A percentile compares a stretch with the other conserved stretches of the same genome.
Evolutionary conservation across 768 basidiomycete species (phyloP).

Genomic region (Tricholoma hemisulphureum): DNA sequence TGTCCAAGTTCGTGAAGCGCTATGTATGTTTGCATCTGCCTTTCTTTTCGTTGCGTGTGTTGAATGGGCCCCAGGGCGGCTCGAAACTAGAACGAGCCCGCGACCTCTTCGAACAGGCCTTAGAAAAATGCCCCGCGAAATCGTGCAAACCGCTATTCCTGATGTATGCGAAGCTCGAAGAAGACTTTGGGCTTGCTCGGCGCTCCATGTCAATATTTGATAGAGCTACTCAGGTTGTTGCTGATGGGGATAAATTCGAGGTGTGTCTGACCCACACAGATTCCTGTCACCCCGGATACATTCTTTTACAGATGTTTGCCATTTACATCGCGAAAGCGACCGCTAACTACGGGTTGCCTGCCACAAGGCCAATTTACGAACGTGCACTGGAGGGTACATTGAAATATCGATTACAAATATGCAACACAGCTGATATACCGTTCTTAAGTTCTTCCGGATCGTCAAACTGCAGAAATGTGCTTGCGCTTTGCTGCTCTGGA

Average conservation of each 20-base stretch:
- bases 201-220: constrained; percentile 96
- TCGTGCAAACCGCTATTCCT: constrained; percentile 93
- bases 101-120: constrained; percentile 95
- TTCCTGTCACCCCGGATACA: neutral
- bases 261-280: constrained; percentile 42
- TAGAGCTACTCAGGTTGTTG: constrained; percentile 83
- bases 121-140: constrained; percentile 94
- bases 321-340: constrained; percentile 98
- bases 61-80: constrained; percentile 60
- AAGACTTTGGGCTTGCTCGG: constrained; percentile 93
- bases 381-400: constrained; percentile 74
- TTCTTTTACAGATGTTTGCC: constrained; percentile 76
- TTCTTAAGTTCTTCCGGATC: constrained; percentile 71
- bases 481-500: constrained; percentile 93
- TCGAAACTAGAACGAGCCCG: constrained; percentile 93
- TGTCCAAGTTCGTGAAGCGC: constrained; percentile 95
- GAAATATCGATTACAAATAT: neutral
- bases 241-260: constrained; percentile 92
- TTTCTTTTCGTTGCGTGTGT: neutral
- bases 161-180: constrained; percentile 95
- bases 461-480: constrained; percentile 97
- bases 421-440: neutral
- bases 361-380: constrained; percentile 95
- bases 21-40: constrained; percentile 58
- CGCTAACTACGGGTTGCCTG: constrained; percentile 92